Conservation (phyloP, 2,329 filamentous ascomycete genomes). For the Penicillium occitanis region DNA sequence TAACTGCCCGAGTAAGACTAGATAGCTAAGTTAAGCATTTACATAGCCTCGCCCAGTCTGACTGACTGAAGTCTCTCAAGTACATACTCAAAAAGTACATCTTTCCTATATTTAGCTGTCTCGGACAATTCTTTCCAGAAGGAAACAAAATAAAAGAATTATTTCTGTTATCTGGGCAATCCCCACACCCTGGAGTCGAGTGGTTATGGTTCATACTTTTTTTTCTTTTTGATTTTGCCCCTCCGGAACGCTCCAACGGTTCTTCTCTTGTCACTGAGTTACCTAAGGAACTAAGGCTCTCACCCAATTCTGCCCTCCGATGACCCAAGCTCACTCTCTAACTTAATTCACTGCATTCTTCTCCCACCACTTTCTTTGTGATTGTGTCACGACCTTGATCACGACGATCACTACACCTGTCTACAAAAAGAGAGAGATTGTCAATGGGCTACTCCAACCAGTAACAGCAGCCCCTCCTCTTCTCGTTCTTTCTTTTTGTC, state of each 20-base stretch:
- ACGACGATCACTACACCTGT: no score
- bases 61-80: not conserved
- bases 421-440: not conserved
- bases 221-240: slow-evolving; percentile 9
- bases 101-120: not conserved
- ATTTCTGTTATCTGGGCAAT: not conserved
- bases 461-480: not conserved
- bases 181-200: not conserved
- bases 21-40: not conserved
- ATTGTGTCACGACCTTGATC: not conserved
- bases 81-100: not conserved
- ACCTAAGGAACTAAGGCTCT: not conserved
- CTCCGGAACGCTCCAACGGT: slow-evolving; percentile 9
- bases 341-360: slow-evolving; percentile 1
- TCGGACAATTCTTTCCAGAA: not conserved
- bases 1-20: slow-evolving; percentile 8
- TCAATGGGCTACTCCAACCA: slow-evolving; percentile 5
- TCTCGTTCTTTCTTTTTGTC: not conserved
- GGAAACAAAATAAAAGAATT: not conserved
- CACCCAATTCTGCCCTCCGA: slow-evolving; percentile 6
- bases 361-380: not conserved
- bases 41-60: not conserved
- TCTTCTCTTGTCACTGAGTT: not conserved
- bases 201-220: not conserved
- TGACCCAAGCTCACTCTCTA: slow-evolving; percentile 7